Conservation (phyloP, 441 rosid genomes). For the Rhodomyrtus psidioides region DNA sequence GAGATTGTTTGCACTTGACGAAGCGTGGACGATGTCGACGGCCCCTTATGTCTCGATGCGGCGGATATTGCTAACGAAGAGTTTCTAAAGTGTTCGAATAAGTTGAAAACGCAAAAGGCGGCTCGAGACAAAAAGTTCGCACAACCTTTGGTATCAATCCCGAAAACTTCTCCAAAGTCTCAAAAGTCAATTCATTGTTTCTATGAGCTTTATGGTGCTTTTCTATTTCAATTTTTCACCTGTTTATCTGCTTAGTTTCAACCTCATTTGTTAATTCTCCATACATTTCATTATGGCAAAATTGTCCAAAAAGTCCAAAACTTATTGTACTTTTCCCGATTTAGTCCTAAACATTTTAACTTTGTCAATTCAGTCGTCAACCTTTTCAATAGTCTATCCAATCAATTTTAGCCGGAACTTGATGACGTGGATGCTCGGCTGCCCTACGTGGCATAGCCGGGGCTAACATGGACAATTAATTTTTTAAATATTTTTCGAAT, state of each 20-base stretch:
- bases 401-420: too few species aligned
- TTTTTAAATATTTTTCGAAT: too few species aligned
- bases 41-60: background rate
- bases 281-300: background rate
- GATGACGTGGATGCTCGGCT: accelerated
- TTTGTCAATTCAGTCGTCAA: background rate
- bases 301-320: background rate
- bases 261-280: background rate
- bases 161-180: background rate
- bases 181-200: background rate
- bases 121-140: background rate
- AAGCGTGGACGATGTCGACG: background rate
- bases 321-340: accelerated
- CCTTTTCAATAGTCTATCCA: too few species aligned
- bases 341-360: accelerated
- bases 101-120: background rate
- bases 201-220: background rate
- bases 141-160: background rate
- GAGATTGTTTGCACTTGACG: background rate
- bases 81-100: background rate
- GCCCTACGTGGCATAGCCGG: too few species aligned
- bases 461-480: accelerated
- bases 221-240: background rate
- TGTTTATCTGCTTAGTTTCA: background rate
- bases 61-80: background rate